Base-by-base conservation (phyloP, 139 green algal genomes). In the Chlorella ohadii region DNA sequence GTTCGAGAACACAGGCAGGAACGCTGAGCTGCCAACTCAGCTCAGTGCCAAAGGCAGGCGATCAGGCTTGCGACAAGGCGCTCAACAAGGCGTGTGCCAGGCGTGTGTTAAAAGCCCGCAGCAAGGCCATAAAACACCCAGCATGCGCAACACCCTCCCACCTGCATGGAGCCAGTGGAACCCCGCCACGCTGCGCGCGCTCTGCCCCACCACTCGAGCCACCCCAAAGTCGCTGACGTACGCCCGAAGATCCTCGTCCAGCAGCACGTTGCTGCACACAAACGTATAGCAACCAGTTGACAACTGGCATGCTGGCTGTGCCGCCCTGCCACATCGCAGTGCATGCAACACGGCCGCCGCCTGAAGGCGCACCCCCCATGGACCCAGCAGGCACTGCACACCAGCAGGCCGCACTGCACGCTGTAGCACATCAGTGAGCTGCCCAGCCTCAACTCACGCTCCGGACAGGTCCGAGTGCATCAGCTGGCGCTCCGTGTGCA, bases 231-330 rank as follows among this genome's bases (percentile, higher is more conserved):
- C 73, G 1, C 25, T 9, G 47, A 79, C 13, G 51, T 55, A 67
- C 2, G 73, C 73, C 16, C 73, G 47, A 15, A 44, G 31, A 17
- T 44, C 73, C 5, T 31, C n/a, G 6, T 55, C 44, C 17, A 79
- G 55, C 51, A 79, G 73, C 51, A 79, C 73, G 51, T 79, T 79
- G 51, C 73, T 79, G 73, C 39, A 7, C 39, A 61, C 59, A 22
- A 76, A n/a, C n/a, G n/a, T n/a, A n/a, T n/a, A n/a, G n/a, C n/a
- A n/a, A n/a, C n/a, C n/a, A n/a, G n/a, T n/a, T n/a, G n/a, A n/a
- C n/a, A n/a, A n/a, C n/a, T n/a, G n/a, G n/a, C n/a, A n/a, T n/a
- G 38, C 39, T 76, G 39, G 38, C 16, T 59, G 39, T 76, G 70
- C 70, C 41, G 41, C 22, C n/a, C n/a, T n/a, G n/a, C n/a, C n/a